phyloP scores from a whole-genome alignment of 768 basidiomycete species.

The Porphyrellus cyaneotinctus region DNA sequence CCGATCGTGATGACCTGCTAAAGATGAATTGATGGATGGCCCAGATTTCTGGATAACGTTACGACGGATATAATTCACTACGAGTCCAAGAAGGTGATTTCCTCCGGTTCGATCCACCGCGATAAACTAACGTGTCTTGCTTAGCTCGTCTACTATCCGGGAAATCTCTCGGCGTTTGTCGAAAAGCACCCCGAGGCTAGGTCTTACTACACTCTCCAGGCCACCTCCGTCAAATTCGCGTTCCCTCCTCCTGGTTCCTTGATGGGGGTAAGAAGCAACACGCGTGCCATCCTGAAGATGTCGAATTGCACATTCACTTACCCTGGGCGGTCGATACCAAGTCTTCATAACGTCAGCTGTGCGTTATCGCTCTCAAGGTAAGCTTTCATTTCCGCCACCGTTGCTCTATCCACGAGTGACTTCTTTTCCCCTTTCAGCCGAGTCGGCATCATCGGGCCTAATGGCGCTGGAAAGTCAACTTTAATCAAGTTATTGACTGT shows the following conservation, averaged over 20 bases:
- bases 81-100: slow-evolving; percentile 78
- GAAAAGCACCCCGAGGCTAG: slow-evolving; percentile 87
- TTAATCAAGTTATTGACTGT: slow-evolving; percentile 91
- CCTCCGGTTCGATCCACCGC: slow-evolving; percentile 15
- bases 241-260: slow-evolving; percentile 95
- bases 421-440: slow-evolving; percentile 50
- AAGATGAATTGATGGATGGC: slow-evolving; percentile 6
- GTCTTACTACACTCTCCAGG: slow-evolving; percentile 95
- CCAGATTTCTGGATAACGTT: slow-evolving; percentile 88
- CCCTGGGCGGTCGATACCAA: slow-evolving; percentile 76
- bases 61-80: slow-evolving; percentile 98
- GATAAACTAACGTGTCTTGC: slow-evolving; percentile 11
- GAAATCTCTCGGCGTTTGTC: slow-evolving; percentile 89
- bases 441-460: slow-evolving; percentile 88
- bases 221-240: slow-evolving; percentile 89
- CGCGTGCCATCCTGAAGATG: slow-evolving; percentile 93
- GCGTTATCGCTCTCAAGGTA: slow-evolving; percentile 90
- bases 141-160: slow-evolving; percentile 89
- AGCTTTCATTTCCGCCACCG: slow-evolving; percentile 28
- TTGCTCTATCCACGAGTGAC: slow-evolving; percentile 15
- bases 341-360: slow-evolving; percentile 84
- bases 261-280: slow-evolving; percentile 96
- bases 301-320: slow-evolving; percentile 91
- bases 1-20: slow-evolving; percentile 2
- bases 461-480: slow-evolving; percentile 95